Base-by-base conservation (phyloP, 805 yeast species). In the Sungouiozyma intestinalis region DNA sequence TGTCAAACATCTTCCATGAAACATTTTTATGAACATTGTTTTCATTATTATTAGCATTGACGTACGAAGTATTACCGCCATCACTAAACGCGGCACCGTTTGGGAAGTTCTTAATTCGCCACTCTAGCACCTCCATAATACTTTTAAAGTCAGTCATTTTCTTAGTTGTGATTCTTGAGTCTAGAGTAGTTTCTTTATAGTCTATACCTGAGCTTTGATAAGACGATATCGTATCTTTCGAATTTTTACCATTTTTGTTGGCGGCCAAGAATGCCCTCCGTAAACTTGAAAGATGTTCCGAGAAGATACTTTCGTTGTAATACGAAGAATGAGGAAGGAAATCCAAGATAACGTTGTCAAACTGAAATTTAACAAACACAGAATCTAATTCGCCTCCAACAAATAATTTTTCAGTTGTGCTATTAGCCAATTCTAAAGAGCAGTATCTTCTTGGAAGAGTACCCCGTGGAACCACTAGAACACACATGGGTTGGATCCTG, bases 391-490 rank as follows among this genome's bases (percentile, higher is more conserved):
- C 68, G 2, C 97, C 97, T 49, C 78, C 82, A 35, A 79, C 68
- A 56, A 87, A 87, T 49, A 76, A 73, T 79, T 76, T 54, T 80
- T 85, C 63, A 84, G 86, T 53, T 79, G 72, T 82, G 79, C 65
- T 85, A 51, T 88, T 92, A 0, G 97, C 97, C 48, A 92, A 82
- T 52, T 92, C 97, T 16, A 85, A 70, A 7, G 96, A 81, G 17
- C 65, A 58, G 35, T 62, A 62, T 27, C 94, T 81, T 55, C 95
- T 75, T 3, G 98, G 96, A 19, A 92, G 66, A 0, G 87, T 71
- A 44, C 85, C 85, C 18, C 84, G 81, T 19, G 85, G 81, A 1
- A 90, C 81, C 2, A 88, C 79, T 47, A 86, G 55, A 2, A 88
- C 79, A 60, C 96, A 87, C 55, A 81, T 83, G 1, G 88, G 76